These are phyloP conservation scores for Zygnema circumcarinatum DNA, from an alignment of 139 green algal genomes.

Conservation along the genomic window DNA sequence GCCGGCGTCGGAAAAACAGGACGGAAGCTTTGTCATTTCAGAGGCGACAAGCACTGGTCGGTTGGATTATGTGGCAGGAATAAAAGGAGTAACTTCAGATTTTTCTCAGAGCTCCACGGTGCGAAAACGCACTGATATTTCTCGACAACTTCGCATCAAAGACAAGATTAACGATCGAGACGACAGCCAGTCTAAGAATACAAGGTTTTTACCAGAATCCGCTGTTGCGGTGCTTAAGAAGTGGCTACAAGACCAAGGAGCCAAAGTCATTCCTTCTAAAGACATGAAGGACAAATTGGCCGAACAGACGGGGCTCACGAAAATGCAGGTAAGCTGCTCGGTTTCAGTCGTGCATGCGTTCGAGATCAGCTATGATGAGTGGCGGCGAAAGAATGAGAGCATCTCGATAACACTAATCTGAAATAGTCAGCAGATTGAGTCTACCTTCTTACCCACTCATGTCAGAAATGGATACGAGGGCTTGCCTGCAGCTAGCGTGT, in stretches of 20 bases:
- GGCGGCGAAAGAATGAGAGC: too few species aligned
- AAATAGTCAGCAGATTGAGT: too few species aligned
- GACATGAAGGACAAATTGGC: background rate
- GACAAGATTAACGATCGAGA: background rate
- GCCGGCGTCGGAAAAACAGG: background rate
- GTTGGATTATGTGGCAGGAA: background rate
- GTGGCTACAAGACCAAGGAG: background rate
- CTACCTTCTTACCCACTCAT: too few species aligned
- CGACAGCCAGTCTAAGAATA: background rate
- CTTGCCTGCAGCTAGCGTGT: too few species aligned
- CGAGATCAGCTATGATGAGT: too few species aligned
- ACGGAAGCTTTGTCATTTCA: background rate
- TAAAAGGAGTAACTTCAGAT: background rate
- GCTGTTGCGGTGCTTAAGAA: background rate
- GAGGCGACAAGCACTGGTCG: background rate
- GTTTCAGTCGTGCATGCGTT: too few species aligned
- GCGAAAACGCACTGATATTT: background rate
- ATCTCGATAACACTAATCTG: too few species aligned
- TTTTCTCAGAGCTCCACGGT: background rate
- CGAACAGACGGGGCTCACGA: background rate
- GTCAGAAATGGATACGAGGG: too few species aligned
- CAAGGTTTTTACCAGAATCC: background rate
- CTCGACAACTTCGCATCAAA: background rate
- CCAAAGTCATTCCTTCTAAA: background rate
- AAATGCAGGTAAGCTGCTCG: background rate